Conservation (phyloP, 805 yeast genomes). For the Maudiozyma barnettii region DNA sequence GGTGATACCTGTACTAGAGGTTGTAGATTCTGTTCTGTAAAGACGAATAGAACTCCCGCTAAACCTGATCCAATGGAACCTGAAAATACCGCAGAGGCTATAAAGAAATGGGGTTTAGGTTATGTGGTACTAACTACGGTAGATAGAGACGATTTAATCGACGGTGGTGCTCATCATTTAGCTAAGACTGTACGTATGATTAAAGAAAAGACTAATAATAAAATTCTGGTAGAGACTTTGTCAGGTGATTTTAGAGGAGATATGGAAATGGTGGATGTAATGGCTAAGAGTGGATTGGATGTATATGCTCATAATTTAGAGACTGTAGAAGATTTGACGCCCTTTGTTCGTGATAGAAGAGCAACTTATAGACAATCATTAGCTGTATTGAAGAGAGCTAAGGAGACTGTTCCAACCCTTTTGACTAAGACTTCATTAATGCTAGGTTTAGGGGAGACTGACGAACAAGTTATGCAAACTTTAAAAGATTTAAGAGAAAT, state of each 20-base stretch:
- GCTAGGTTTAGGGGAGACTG: conserved; percentile 96
- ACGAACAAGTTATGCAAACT: conserved; percentile 74
- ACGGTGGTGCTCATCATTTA: conserved; percentile 89
- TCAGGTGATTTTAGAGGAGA: conserved; percentile 96
- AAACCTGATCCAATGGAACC: conserved; percentile 95
- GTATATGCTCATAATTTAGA: conserved; percentile 96
- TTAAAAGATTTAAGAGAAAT: conserved; percentile 65
- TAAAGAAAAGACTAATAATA: conserved; percentile 72
- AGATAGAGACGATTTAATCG: conserved; percentile 87
- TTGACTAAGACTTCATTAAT: conserved; percentile 90
- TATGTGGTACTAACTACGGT: conserved; percentile 96
- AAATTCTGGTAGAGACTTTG: conserved; percentile 83
- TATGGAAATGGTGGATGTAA: conserved; percentile 61
- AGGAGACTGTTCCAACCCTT: conserved; percentile 59
- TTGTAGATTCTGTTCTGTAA: conserved; percentile 96
- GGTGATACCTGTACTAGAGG: conserved; percentile 99
- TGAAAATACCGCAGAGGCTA: conserved; percentile 95
- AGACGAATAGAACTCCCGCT: conserved; percentile 79
- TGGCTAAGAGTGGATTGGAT: conserved; percentile 83
- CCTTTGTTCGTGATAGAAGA: conserved; percentile 90
- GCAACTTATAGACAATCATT: conserved; percentile 90
- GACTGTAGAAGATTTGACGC: conserved; percentile 91
- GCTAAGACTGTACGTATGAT: conserved; percentile 79
- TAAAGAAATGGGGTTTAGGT: conserved; percentile 95
- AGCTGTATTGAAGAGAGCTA: conserved; percentile 70